Conservation (phyloP, 257 asterid species). For the Solanum dulcamara region DNA sequence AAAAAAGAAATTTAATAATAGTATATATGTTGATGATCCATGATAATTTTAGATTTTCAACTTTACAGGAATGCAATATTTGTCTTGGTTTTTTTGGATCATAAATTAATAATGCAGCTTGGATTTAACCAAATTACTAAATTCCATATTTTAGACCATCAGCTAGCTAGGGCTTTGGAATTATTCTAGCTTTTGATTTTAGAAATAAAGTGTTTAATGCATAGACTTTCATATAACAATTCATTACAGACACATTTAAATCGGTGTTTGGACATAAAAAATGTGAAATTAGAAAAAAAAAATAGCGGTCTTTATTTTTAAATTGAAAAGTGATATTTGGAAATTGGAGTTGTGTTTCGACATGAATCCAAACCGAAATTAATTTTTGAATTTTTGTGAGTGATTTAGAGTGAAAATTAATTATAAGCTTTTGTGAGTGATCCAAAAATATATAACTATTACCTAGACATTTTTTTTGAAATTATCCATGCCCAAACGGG, state of each 20-base stretch:
- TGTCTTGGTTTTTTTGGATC: background rate
- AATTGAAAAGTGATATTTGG: no score
- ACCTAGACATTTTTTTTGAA: no score
- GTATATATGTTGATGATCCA: background rate
- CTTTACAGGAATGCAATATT: background rate
- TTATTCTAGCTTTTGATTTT: background rate
- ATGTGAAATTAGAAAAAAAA: no score
- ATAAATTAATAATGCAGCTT: background rate
- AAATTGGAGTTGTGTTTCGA: no score
- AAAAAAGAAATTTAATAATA: background rate
- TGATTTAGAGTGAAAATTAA: no score
- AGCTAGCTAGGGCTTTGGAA: background rate
- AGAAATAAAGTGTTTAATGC: background rate
- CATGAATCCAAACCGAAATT: no score
- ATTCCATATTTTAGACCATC: background rate
- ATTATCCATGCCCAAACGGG: no score
- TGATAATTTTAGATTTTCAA: background rate
- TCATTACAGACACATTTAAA: background rate
- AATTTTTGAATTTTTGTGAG: no score
- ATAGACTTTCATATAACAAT: background rate
- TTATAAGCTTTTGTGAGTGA: no score
- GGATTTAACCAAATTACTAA: background rate
- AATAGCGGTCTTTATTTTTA: no score
- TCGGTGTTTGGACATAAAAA: background rate
- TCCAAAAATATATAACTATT: no score